phyloP scores from a whole-genome alignment of 495 filamentous ascomycete genomes.

The Rhypophila decipiens region DNA sequence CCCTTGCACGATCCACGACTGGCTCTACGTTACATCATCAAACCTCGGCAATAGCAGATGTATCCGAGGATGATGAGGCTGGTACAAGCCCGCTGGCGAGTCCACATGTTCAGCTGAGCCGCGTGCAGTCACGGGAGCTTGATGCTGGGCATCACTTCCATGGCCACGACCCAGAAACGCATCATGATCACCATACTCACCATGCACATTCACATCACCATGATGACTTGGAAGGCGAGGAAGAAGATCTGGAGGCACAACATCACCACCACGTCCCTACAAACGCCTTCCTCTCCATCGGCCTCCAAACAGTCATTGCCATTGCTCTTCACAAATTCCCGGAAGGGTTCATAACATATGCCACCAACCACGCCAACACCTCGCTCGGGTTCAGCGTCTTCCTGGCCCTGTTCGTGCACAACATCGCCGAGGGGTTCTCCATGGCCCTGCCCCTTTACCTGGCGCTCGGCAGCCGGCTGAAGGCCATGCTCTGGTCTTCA shows the following conservation, averaged over 20 bases:
- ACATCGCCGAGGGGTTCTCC: constrained; percentile 94
- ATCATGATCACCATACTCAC: constrained; percentile 7
- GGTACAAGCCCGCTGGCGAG: constrained; percentile 12
- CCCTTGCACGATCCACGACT: constrained; percentile 20
- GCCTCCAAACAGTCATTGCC: constrained; percentile 86
- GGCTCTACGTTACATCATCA: constrained; percentile 1
- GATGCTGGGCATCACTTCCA: no score
- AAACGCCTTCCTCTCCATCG: constrained; percentile 89
- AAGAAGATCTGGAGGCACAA: constrained; percentile 40
- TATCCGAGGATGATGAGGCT: constrained; percentile 22
- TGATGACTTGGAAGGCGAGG: constrained; percentile 18
- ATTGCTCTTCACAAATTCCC: constrained; percentile 96
- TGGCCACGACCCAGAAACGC: constrained; percentile 9
- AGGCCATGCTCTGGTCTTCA: constrained; percentile 78
- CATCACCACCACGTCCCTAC: constrained; percentile 96
- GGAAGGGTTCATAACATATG: constrained; percentile 97
- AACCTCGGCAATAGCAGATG: constrained; percentile 9
- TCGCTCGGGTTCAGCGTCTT: constrained; percentile 84
- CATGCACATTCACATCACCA: constrained; percentile 6
- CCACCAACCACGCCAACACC: constrained; percentile 93
- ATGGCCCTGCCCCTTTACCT: constrained; percentile 89
- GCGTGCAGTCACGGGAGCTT: constrained; percentile 20
- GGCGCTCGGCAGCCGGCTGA: constrained; percentile 65
- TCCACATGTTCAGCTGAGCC: constrained; percentile 21
- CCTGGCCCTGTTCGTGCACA: constrained; percentile 93